These are phyloP conservation scores for Hortiboletus rubellus DNA, from an alignment of 1,284 basidiomycete species.

Conservation along the genomic window DNA sequence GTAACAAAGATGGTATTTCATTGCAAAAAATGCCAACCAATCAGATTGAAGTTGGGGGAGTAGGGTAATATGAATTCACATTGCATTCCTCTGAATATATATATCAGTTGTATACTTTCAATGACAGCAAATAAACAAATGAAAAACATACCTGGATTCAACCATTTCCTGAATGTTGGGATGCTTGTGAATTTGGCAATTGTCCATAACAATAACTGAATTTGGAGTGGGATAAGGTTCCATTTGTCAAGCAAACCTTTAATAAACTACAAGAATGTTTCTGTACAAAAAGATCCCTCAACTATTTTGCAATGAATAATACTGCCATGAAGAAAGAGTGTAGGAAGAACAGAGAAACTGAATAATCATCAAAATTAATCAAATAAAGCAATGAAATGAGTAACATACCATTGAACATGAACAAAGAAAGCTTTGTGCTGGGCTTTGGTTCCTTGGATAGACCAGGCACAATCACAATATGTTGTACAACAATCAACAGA, in stretches of 20 bases:
- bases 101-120: too few species aligned
- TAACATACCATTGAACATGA: too few species aligned
- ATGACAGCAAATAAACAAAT: too few species aligned
- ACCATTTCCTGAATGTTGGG: neutral
- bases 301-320: constrained; percentile 24
- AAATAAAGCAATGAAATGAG: too few species aligned
- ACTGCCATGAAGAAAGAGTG: constrained; percentile 25
- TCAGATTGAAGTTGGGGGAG: constrained; percentile 8
- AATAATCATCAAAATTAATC: too few species aligned
- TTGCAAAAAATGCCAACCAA: neutral
- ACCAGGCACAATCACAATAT: too few species aligned
- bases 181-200: constrained; percentile 15
- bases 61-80: constrained; percentile 14
- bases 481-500: too few species aligned
- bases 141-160: neutral
- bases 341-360: neutral
- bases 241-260: constrained; percentile 38
- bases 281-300: too few species aligned
- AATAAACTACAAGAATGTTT: constrained; percentile 23
- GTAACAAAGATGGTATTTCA: too few species aligned
- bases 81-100: neutral
- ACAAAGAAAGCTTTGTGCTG: too few species aligned
- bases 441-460: too few species aligned
- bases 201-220: constrained; percentile 17
- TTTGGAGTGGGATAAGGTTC: constrained; percentile 14